These are phyloP conservation scores for Allantophomopsis lycopodina DNA, from an alignment of 2,329 filamentous ascomycete species.

Conservation along the genomic window DNA sequence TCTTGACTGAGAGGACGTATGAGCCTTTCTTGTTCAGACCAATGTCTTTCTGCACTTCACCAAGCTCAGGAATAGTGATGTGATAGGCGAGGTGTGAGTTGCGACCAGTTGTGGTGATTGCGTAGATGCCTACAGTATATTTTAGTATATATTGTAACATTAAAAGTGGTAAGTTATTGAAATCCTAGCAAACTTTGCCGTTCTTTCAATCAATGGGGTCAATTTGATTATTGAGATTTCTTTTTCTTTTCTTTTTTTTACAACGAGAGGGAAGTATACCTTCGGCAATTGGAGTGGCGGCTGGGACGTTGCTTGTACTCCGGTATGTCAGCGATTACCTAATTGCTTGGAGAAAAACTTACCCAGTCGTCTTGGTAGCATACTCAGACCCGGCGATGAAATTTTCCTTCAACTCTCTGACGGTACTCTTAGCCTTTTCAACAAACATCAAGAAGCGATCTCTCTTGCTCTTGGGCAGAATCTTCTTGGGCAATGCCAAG, in stretches of 20 bases:
- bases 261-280: not conserved
- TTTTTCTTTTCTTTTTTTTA: too few relatives aligned
- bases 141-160: too few relatives aligned
- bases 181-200: too few relatives aligned
- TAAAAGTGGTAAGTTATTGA: too few relatives aligned
- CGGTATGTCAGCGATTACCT: too few relatives aligned
- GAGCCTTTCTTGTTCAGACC: constrained; percentile 60
- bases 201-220: too few relatives aligned
- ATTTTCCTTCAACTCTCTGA: constrained; percentile 56
- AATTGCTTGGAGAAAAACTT: not conserved
- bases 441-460: constrained; percentile 76
- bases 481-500: constrained; percentile 73
- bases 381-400: constrained; percentile 59
- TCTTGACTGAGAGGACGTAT: constrained; percentile 70
- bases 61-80: constrained; percentile 59
- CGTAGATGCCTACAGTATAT: constrained; percentile 51
- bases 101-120: constrained; percentile 57
- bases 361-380: constrained; percentile 60
- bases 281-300: constrained; percentile 65
- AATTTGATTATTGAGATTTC: too few relatives aligned
- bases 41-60: constrained; percentile 61
- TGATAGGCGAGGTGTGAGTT: constrained; percentile 71
- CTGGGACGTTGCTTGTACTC: constrained; percentile 45
- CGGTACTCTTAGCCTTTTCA: constrained; percentile 54
- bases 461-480: constrained; percentile 51